Percentiles rank a stretch among this genome's conserved stretches.
phyloP scores from a whole-genome alignment of 2,329 filamentous ascomycete genomes.

The Madurella fahalii region DNA sequence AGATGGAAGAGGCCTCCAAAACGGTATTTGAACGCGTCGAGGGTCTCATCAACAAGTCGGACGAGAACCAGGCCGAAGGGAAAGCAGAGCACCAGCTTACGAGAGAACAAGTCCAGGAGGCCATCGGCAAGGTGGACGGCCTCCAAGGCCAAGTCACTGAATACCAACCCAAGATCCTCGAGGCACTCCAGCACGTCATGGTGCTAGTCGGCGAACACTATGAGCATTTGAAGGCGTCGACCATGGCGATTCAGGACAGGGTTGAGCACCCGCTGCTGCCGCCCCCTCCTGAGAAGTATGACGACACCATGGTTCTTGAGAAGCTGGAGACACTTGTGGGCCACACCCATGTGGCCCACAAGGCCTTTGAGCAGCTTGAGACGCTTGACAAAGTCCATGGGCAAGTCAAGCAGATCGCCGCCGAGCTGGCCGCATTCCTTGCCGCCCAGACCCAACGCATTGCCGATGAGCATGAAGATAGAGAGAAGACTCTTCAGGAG shows the following conservation, averaged over 20 bases:
- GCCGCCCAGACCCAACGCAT: slow-evolving; percentile 70
- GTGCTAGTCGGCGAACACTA: slow-evolving; percentile 80
- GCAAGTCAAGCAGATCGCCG: slow-evolving; percentile 78
- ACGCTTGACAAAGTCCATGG: slow-evolving; percentile 85
- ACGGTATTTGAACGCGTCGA: slow-evolving; percentile 81
- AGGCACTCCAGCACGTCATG: slow-evolving; percentile 81
- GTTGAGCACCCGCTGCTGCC: slow-evolving; percentile 59
- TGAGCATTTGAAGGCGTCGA: slow-evolving; percentile 73
- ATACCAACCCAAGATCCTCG: slow-evolving; percentile 82
- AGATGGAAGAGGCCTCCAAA: slow-evolving; percentile 81
- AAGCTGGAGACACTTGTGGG: slow-evolving; percentile 57
- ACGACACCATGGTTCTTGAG: slow-evolving; percentile 57
- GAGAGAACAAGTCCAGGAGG: slow-evolving; percentile 73
- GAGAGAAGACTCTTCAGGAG: slow-evolving; percentile 75
- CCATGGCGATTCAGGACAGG: slow-evolving; percentile 52
- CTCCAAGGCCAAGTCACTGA: slow-evolving; percentile 77
- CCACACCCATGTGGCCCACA: slow-evolving; percentile 61
- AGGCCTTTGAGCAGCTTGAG: slow-evolving; percentile 70
- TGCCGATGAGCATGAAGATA: slow-evolving; percentile 71
- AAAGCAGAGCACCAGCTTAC: slow-evolving; percentile 81
- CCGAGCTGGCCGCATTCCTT: slow-evolving; percentile 80
- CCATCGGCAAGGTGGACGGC: slow-evolving; percentile 66
- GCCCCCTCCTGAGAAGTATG: slow-evolving; percentile 58
- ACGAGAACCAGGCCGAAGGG: slow-evolving; percentile 68
- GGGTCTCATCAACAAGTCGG: slow-evolving; percentile 68